Evolutionary conservation across 208 protist species (phyloP), one percentile per base, ranked within the genome.

Genomic region (Trypanosoma avium): DNA sequence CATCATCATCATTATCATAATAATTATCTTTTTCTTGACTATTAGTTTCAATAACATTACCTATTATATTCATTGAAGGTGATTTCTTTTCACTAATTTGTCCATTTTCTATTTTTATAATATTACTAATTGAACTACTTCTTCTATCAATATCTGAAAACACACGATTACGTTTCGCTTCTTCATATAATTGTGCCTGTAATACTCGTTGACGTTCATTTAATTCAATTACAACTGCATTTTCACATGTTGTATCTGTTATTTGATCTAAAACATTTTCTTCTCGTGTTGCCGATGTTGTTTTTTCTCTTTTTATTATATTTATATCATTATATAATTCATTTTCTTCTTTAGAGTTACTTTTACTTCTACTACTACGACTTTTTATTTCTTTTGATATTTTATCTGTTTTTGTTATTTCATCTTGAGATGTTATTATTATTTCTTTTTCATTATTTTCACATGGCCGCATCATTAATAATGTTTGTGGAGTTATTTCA

Each of bases 161-260:
- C 7, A 69, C 1, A 17, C 61, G 40, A 29, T 12, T 36, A 17
- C 55, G 42, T 40, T 61, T 69, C 15, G 63, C 63, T 52, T 69
- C 63, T 33, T 69, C 47, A 33, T 54, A 69, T 2, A 69, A 47
- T 27, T 54, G 49, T 5, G n/a, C 29, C 40, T 69, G 63, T 26
- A 69, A 42, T 13, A 10, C 38, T 42, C 63, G 49, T 38, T 69
- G 63, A 24, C 63, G 63, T 38, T 69, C 50, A 29, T 54, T 69
- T 4, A 69, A 35, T 10, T 38, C 46, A 43, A 64, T 21, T 36
- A 59, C 17, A 13, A 8, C 24, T 19, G 35, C 22, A 5, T 32
- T 4, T 29, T 59, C 54, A 21, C n/a, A n/a, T n/a, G n/a, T n/a
- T n/a, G n/a, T n/a, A n/a, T n/a, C n/a, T n/a, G n/a, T n/a, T n/a